phyloP scores from a whole-genome alignment of 2,329 filamentous ascomycete species.

The Fusarium oligoseptatum region DNA sequence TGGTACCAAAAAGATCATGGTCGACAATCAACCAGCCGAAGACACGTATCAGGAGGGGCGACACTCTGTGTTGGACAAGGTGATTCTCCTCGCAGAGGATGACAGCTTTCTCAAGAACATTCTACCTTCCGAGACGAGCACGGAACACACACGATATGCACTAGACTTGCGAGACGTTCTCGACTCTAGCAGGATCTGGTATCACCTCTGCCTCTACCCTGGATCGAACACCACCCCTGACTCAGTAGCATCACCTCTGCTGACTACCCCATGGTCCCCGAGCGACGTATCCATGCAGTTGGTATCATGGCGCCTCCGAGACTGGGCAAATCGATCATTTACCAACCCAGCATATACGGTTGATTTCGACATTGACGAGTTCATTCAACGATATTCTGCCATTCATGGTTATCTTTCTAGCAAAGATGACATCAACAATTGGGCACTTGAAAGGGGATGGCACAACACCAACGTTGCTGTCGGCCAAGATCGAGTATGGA shows the following conservation, averaged over 20 bases:
- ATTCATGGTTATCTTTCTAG: conserved; percentile 89
- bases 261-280: conserved; percentile 89
- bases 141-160: conserved; percentile 78
- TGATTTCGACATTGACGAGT: conserved; percentile 97
- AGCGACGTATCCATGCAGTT: conserved; percentile 92
- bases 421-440: conserved; percentile 91
- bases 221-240: conserved; percentile 85
- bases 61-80: conserved; percentile 86
- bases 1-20: conserved; percentile 82
- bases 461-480: conserved; percentile 96
- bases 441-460: conserved; percentile 95
- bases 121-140: conserved; percentile 76
- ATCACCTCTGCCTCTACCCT: conserved; percentile 91
- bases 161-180: conserved; percentile 82
- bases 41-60: conserved; percentile 82
- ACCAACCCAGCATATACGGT: conserved; percentile 94
- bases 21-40: conserved; percentile 72
- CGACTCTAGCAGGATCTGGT: conserved; percentile 91
- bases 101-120: conserved; percentile 86
- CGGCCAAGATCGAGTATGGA: conserved; percentile 93
- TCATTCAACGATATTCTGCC: conserved; percentile 80
- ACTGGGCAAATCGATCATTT: conserved; percentile 96
- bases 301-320: conserved; percentile 90
- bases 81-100: conserved; percentile 82
- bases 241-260: conserved; percentile 76